Conservation (phyloP, 2,329 filamentous ascomycete genomes). For the Cryphonectria nitschkei region DNA sequence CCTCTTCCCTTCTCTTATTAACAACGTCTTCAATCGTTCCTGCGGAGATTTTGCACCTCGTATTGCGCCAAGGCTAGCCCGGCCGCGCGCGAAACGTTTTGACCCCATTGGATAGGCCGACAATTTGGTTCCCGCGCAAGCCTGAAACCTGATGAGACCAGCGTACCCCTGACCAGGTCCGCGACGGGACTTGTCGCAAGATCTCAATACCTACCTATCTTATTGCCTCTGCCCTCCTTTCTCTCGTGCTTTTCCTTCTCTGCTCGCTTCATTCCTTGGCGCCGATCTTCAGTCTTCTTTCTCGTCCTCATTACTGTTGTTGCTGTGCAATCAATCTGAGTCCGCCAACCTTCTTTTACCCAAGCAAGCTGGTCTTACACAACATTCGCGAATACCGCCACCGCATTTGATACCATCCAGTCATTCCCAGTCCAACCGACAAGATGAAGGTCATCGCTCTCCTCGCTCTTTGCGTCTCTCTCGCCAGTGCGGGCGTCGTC, state of each 20-base stretch:
- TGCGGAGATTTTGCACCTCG: not conserved
- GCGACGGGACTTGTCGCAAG: slow-evolving; percentile 25
- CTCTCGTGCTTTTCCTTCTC: not conserved
- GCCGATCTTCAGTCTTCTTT: not conserved
- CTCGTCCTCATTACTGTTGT: not conserved
- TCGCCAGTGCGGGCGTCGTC: slow-evolving; percentile 58
- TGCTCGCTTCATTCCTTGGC: slow-evolving; percentile 9
- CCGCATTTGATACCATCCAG: not conserved
- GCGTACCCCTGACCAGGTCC: slow-evolving; percentile 21
- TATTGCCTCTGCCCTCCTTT: slow-evolving; percentile 9
- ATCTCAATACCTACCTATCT: slow-evolving; percentile 15
- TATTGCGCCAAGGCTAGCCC: not conserved
- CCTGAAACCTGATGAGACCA: slow-evolving; percentile 26
- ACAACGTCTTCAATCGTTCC: not conserved
- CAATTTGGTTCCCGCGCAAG: slow-evolving; percentile 20
- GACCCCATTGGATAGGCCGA: slow-evolving; percentile 26
- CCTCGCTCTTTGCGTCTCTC: slow-evolving; percentile 48
- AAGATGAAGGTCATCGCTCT: slow-evolving; percentile 49
- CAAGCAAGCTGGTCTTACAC: slow-evolving; percentile 17
- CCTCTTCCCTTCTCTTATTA: not conserved
- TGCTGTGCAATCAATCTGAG: slow-evolving; percentile 8
- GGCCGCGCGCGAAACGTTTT: not conserved
- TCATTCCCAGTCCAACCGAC: slow-evolving; percentile 3
- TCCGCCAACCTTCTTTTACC: not conserved
- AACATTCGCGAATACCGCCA: not conserved